Conservation (phyloP, 2,329 filamentous ascomycete species). For the Fusarium decemcellulare region DNA sequence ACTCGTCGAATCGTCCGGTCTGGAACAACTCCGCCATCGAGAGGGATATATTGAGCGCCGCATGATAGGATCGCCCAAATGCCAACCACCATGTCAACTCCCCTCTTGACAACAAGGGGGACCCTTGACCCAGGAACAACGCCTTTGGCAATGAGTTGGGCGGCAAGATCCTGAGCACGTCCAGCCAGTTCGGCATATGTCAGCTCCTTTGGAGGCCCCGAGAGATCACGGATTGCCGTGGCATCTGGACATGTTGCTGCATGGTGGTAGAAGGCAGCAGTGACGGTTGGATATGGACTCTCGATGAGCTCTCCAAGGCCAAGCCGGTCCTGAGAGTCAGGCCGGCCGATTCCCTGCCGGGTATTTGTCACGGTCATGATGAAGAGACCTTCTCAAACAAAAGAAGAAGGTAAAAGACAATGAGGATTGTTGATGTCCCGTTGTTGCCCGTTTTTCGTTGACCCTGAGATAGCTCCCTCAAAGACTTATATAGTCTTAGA, state of each 20-base stretch:
- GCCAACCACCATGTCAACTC: slow-evolving; percentile 69
- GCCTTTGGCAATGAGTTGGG: slow-evolving; percentile 55
- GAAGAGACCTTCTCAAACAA: background rate
- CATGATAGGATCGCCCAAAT: slow-evolving; percentile 70
- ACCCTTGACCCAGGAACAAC: slow-evolving; percentile 62
- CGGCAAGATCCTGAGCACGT: slow-evolving; percentile 59
- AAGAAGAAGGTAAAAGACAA: slow-evolving; percentile 23
- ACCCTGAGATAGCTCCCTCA: slow-evolving; percentile 36
- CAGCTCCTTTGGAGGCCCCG: slow-evolving; percentile 50
- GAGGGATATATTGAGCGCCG: slow-evolving; percentile 71
- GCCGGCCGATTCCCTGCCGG: slow-evolving; percentile 13
- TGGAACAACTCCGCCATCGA: slow-evolving; percentile 69
- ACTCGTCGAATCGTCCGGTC: slow-evolving; percentile 65
- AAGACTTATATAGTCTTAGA: slow-evolving; percentile 39
- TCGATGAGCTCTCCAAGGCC: slow-evolving; percentile 40
- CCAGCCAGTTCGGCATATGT: slow-evolving; percentile 62
- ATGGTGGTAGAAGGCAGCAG: slow-evolving; percentile 56
- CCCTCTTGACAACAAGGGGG: slow-evolving; percentile 68
- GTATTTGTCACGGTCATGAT: slow-evolving; percentile 20
- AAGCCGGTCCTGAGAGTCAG: slow-evolving; percentile 14
- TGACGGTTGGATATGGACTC: slow-evolving; percentile 56
- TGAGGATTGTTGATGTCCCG: slow-evolving; percentile 31
- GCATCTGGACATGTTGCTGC: slow-evolving; percentile 54
- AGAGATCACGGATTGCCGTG: slow-evolving; percentile 56
- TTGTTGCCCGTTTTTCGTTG: slow-evolving; percentile 31